These are phyloP conservation scores for Kluyveromyces nonfermentans DNA, from an alignment of 805 yeast genomes.

Conservation along the genomic window DNA sequence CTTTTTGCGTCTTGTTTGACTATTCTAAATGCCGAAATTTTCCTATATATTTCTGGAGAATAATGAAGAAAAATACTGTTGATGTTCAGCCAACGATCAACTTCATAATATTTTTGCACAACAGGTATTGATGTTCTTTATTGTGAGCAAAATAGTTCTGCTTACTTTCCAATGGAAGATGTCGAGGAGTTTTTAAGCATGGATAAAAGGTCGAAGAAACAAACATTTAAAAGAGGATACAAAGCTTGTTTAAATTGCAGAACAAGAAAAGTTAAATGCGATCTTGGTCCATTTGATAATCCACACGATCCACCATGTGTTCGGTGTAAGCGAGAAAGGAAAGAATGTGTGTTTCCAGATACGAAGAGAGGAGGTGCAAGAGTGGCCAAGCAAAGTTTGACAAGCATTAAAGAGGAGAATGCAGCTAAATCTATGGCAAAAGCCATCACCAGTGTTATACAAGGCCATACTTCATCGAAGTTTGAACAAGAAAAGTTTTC, in stretches of 20 bases:
- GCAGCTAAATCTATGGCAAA: slow-evolving; percentile 4
- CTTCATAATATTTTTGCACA: too few species aligned
- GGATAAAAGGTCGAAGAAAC: not conserved
- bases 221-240: slow-evolving; percentile 42
- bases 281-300: slow-evolving; percentile 62
- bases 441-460: slow-evolving; percentile 5
- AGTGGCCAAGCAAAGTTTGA: slow-evolving; percentile 1
- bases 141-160: not conserved
- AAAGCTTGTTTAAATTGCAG: slow-evolving; percentile 84
- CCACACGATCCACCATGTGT: slow-evolving; percentile 80
- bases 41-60: too few species aligned
- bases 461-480: slow-evolving; percentile 1
- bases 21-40: too few species aligned
- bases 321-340: slow-evolving; percentile 73
- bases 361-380: slow-evolving; percentile 3
- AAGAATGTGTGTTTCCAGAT: slow-evolving; percentile 61
- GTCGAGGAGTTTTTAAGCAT: not conserved
- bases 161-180: not conserved
- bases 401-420: slow-evolving; percentile 1
- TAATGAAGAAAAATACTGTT: too few species aligned
- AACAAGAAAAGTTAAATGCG: slow-evolving; percentile 76
- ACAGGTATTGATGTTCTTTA: too few species aligned
- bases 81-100: too few species aligned
- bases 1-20: too few species aligned
- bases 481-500: not conserved